phyloP scores from a whole-genome alignment of 192 early-diverging fungal genomes.

The Rhizoclosmatium sp. region DNA sequence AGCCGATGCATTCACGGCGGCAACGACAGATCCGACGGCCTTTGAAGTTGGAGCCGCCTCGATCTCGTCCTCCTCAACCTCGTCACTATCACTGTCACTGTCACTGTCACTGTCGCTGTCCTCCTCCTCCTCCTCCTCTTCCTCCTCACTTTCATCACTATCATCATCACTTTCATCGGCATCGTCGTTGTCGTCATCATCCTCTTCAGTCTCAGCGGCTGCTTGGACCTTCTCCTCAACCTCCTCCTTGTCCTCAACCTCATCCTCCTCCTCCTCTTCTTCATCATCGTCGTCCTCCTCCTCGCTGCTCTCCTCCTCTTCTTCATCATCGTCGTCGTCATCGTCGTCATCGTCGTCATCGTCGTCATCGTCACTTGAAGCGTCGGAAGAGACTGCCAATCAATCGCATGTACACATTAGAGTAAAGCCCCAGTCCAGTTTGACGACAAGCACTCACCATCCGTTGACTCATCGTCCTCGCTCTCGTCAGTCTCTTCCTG shows the following conservation, averaged over 20 bases:
- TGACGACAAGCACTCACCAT: no score
- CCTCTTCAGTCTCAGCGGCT: not conserved
- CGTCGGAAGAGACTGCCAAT: not conserved
- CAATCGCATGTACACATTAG: no score
- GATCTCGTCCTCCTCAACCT: not conserved
- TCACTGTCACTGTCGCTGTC: not conserved
- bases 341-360: constrained; percentile 9
- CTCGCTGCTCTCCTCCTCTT: not conserved
- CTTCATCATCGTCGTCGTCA: constrained; percentile 8
- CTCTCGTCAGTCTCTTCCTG: not conserved
- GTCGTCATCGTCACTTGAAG: not conserved
- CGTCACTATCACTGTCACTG: not conserved
- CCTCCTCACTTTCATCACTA: not conserved
- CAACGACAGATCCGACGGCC: not conserved
- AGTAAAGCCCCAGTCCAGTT: no score
- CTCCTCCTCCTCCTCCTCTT: not conserved
- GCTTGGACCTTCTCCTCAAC: not conserved
- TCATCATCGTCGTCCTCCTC: constrained; percentile 5
- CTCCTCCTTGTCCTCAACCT: not conserved
- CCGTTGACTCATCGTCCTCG: not conserved
- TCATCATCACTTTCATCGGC: not conserved
- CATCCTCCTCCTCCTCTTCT: constrained; percentile 10
- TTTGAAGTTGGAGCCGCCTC: not conserved
- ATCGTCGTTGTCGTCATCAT: not conserved
- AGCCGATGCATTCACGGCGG: not conserved